These are phyloP conservation scores for Geotrichum cucujoidarum DNA, from an alignment of 1,139 yeast genomes.

Conservation along the genomic window DNA sequence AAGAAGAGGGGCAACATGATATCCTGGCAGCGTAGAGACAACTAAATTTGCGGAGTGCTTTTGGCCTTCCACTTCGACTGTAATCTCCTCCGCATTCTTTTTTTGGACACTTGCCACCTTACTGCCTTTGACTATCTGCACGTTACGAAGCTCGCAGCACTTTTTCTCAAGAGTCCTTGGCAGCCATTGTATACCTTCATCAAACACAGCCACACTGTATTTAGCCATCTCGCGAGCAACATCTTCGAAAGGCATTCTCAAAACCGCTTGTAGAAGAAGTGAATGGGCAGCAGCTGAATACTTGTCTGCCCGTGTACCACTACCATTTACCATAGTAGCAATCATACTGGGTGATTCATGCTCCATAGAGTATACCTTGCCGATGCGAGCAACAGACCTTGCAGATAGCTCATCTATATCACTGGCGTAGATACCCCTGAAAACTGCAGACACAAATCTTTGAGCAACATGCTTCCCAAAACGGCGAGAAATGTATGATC, in stretches of 20 bases:
- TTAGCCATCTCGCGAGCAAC: conserved; percentile 20
- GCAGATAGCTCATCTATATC: conserved; percentile 67
- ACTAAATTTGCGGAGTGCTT: conserved; percentile 25
- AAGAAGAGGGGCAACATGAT: conserved; percentile 22
- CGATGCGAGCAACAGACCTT: conserved; percentile 43
- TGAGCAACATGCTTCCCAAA: conserved; percentile 59
- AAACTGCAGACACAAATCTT: conserved; percentile 70
- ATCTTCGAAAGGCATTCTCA: conserved; percentile 23
- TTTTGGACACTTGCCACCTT: conserved; percentile 20
- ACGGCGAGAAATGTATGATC: conserved; percentile 60
- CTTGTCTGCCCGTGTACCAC: conserved; percentile 28
- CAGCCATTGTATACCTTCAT: conserved; percentile 33
- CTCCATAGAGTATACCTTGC: conserved; percentile 51
- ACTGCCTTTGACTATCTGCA: conserved; percentile 36
- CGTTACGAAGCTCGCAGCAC: conserved; percentile 47
- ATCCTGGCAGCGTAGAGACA: conserved; percentile 32
- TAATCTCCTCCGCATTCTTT: not conserved
- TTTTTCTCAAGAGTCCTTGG: conserved; percentile 34
- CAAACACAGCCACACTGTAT: conserved; percentile 31
- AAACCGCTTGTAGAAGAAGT: conserved; percentile 27
- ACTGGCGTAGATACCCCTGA: conserved; percentile 91
- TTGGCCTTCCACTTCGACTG: conserved; percentile 2
- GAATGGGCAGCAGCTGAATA: conserved; percentile 30
- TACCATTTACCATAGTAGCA: conserved; percentile 38
- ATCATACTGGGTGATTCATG: conserved; percentile 53